A percentile compares a stretch with the other conserved stretches of the same genome.
Evolutionary conservation across 1,284 basidiomycete species (phyloP).

Genomic region (Trametes polyzona): DNA sequence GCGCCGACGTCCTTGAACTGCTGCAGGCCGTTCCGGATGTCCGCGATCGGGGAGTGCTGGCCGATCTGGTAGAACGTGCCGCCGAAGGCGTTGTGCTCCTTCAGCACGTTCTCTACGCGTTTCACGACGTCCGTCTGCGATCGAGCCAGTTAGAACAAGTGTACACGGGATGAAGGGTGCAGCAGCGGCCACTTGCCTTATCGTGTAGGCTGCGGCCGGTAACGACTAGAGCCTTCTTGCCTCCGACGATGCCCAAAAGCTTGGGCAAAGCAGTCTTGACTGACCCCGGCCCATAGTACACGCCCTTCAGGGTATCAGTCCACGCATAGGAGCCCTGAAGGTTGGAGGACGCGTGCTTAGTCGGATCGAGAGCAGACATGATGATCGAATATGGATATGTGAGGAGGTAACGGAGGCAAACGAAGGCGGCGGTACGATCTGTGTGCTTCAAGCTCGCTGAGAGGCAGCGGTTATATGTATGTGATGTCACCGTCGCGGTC

Average conservation of each 20-base stretch:
- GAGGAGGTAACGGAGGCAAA: background rate
- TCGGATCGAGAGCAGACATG: slow-evolving; percentile 6
- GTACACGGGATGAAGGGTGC: background rate
- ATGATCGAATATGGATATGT: background rate
- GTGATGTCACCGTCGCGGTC: background rate
- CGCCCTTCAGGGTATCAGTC: slow-evolving; percentile 63
- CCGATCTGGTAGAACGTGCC: slow-evolving; percentile 78
- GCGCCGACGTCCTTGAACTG: slow-evolving; percentile 58
- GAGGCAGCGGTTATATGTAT: background rate
- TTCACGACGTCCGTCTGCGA: slow-evolving; percentile 68
- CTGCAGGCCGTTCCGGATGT: slow-evolving; percentile 66
- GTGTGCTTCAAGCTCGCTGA: background rate
- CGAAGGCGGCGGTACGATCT: background rate
- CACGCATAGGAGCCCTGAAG: slow-evolving; percentile 61
- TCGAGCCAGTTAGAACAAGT: background rate
- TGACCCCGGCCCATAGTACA: slow-evolving; percentile 73
- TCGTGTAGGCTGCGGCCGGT: slow-evolving; percentile 71
- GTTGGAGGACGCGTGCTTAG: slow-evolving; percentile 9
- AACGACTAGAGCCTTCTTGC: slow-evolving; percentile 67
- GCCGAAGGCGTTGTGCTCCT: slow-evolving; percentile 58
- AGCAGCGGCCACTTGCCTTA: slow-evolving; percentile 47
- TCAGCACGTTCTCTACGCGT: slow-evolving; percentile 60
- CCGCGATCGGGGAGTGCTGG: slow-evolving; percentile 75
- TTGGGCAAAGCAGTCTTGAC: slow-evolving; percentile 63
- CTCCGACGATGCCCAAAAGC: slow-evolving; percentile 55